These are phyloP conservation scores for Exophiala phaeomuriformis DNA, from an alignment of 2,329 filamentous ascomycete genomes.

Conservation along the genomic window DNA sequence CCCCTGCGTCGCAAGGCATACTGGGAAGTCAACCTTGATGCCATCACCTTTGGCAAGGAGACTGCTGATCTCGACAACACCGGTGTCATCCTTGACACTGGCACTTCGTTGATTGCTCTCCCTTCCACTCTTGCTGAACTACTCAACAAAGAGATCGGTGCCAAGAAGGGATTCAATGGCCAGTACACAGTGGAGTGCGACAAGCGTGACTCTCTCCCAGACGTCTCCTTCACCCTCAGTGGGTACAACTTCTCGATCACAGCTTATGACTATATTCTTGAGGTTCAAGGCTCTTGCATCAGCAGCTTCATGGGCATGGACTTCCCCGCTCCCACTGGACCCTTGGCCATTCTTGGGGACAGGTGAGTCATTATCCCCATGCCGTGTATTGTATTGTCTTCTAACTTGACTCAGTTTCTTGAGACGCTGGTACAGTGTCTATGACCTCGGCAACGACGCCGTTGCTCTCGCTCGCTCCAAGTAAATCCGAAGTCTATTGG, in stretches of 20 bases:
- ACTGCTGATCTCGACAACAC: slow-evolving; percentile 87
- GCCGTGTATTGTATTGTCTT: not conserved
- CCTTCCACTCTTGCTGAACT: slow-evolving; percentile 88
- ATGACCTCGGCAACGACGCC: slow-evolving; percentile 81
- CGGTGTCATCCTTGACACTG: slow-evolving; percentile 94
- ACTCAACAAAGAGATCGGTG: slow-evolving; percentile 93
- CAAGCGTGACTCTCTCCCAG: slow-evolving; percentile 74
- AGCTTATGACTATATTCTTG: slow-evolving; percentile 88
- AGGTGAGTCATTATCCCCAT: slow-evolving; percentile 51
- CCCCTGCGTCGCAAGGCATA: slow-evolving; percentile 97
- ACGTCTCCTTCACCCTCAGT: slow-evolving; percentile 81
- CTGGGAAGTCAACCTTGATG: slow-evolving; percentile 96
- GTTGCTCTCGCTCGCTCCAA: slow-evolving; percentile 86
- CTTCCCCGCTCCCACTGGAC: slow-evolving; percentile 75
- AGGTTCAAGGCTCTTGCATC: slow-evolving; percentile 92
- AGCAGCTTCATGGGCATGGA: slow-evolving; percentile 98
- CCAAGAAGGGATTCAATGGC: slow-evolving; percentile 95
- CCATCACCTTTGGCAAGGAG: slow-evolving; percentile 80
- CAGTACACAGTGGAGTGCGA: slow-evolving; percentile 91
- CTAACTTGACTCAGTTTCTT: slow-evolving; percentile 46
- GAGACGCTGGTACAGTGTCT: slow-evolving; percentile 49
- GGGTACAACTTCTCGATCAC: slow-evolving; percentile 90
- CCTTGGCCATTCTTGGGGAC: slow-evolving; percentile 89
- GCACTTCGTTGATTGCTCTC: slow-evolving; percentile 93
- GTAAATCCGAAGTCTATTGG: slow-evolving; percentile 34